These are phyloP conservation scores for Entrophospora sp. DNA, from an alignment of 192 early-diverging fungal genomes.

Conservation along the genomic window DNA sequence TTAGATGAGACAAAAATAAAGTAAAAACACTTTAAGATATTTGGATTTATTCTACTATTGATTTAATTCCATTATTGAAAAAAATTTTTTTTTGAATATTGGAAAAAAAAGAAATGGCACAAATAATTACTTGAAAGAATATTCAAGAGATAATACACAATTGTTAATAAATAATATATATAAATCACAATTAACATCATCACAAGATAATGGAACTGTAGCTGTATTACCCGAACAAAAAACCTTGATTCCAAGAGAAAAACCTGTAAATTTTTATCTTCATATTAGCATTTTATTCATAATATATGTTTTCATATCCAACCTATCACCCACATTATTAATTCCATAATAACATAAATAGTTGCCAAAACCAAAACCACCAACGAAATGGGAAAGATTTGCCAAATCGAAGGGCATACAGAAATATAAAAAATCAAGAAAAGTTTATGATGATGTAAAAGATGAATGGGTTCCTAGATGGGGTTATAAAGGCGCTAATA, in stretches of 20 bases:
- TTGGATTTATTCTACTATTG: background rate
- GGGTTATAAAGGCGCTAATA: constrained; percentile 79
- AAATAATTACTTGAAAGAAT: constrained; percentile 55
- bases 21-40: constrained; percentile 23
- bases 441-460: constrained; percentile 74
- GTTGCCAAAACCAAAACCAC: constrained; percentile 78
- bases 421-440: constrained; percentile 69
- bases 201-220: constrained; percentile 64
- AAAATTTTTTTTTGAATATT: constrained; percentile 12
- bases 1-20: constrained; percentile 55
- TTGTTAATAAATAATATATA: constrained; percentile 86
- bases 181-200: constrained; percentile 55
- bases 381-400: constrained; percentile 99
- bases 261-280: constrained; percentile 44
- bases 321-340: background rate
- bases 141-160: constrained; percentile 76
- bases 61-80: background rate
- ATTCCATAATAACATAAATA: constrained; percentile 17
- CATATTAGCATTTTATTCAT: background rate
- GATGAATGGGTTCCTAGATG: constrained; percentile 82
- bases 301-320: background rate
- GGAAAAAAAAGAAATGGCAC: constrained; percentile 25
- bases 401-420: constrained; percentile 93
- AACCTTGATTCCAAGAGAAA: constrained; percentile 76
- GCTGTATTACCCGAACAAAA: constrained; percentile 65